Base-by-base conservation (phyloP, 345 rosid species). In the Syzygium grande region DNA sequence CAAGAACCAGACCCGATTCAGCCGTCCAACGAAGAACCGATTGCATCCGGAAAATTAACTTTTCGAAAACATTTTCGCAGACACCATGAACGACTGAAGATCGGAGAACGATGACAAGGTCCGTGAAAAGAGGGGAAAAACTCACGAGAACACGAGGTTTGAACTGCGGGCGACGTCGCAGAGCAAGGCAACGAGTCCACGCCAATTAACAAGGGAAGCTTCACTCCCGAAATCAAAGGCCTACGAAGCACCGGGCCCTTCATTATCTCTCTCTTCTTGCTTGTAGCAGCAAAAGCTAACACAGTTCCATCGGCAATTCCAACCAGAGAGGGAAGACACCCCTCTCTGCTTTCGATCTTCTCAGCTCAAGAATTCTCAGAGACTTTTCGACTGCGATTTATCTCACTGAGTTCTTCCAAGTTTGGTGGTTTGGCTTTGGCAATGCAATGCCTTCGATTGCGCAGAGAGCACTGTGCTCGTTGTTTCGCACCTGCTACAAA, bases 151-250 rank as follows among this genome's bases (percentile, higher is more conserved):
- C 90, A 84, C 52, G 91, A 91, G 54, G 85, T 63, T 89, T 89
- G 88, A 79, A 85, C 88, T 86, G 84, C 92, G n/a, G 94, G 91
- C 56, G 80, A 85, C 86, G 88, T 85, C 38, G 91, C 91, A 86
- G 88, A 84, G 92, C 89, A 90, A 52, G 96, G 95, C 23, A 96
- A 88, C 16, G 95, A 95, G 84, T 94, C 93, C 79, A 91, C 91
- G n/a, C 90, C 30, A 88, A 89, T 88, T 85, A 93, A 87, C 59
- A 93, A 90, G 8, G 96, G 95, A 90, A 92, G 92, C 89, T 91
- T 94, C 88, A 89, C 90, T 80, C 92, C 84, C 17, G 97, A 90
- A 90, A 78, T 89, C 83, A 90, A 86, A 49, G 94, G 89, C 58
- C 88, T 92, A 25, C 80, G 90, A 78, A 87, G 90, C 78, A 80